Evolutionary conservation across 371 early-diverging fungal species (phyloP), one percentile per base, ranked within the genome.

Genomic region (Mucor mucedo): DNA sequence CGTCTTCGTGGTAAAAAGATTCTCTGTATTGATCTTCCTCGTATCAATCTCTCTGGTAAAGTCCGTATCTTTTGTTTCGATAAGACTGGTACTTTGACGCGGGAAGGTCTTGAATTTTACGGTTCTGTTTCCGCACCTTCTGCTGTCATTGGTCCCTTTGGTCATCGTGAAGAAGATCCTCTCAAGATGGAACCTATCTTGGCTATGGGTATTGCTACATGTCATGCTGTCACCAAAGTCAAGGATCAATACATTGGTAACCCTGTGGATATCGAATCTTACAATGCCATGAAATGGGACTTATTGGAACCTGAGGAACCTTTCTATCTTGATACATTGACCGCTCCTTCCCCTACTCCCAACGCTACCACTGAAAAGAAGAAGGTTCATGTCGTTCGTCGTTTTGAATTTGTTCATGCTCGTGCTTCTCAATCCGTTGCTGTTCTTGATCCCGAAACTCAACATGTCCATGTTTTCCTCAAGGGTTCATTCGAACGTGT

Each of bases 371-470:
- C 21, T 9, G 58, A 55, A 4, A 65, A 68, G 5, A 52, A 66
- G 6, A 59, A 64, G 9, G 75, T 82, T 2, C 83, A 83, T 54
- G 75, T 89, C 32, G 54, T 94, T 13, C 87, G 89, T 55, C 84
- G 91, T n/a, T 94, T 90, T 71, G 95, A 95, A 68, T 98, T 98
- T 81, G 90, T 92, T 10, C 91, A 94, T 52, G 85, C 88, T n/a
- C 85, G 91, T 32, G 89, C 91, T 48, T 90, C 93, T 65, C 94
- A 95, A 89, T 87, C 91, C 9, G 92, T 91, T 2, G 84, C 92
- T 40, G 88, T 93, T 4, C 71, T 77, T 8, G 86, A 89, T 60
- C 70, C 79, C 9, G 60, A 63, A 8, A 84, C 84, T 3, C 71
- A 72, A 13, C 77, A 82, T 49, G 62, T 88, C 40, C 85, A 88